Evolutionary conservation across 2,329 filamentous ascomycete species (phyloP).

Genomic region (Blastomyces silverae): DNA sequence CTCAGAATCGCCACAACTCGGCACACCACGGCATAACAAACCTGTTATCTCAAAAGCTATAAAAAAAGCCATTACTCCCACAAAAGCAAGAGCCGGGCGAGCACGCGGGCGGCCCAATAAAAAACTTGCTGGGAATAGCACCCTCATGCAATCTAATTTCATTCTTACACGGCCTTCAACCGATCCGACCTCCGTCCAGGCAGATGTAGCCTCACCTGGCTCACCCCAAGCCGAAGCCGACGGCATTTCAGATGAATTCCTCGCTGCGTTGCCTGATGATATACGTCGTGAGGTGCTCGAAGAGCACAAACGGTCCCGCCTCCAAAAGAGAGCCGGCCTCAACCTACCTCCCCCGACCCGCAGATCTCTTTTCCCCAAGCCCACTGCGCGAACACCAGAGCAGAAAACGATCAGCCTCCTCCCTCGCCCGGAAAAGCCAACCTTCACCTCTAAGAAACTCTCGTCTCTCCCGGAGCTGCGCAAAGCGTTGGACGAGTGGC

Average conservation of each 20-base stretch:
- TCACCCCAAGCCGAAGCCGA: slow-evolving; percentile 28
- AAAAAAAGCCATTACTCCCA: slow-evolving; percentile 53
- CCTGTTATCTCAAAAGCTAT: slow-evolving; percentile 22
- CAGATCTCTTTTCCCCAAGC: slow-evolving; percentile 13
- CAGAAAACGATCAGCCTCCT: slow-evolving; percentile 43
- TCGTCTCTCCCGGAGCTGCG: slow-evolving; percentile 58
- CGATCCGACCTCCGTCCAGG: slow-evolving; percentile 19
- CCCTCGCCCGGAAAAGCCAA: slow-evolving; percentile 49
- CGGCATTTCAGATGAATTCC: slow-evolving; percentile 61
- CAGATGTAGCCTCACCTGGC: slow-evolving; percentile 21
- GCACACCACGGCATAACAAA: slow-evolving; percentile 41
- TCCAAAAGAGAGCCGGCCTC: slow-evolving; percentile 52
- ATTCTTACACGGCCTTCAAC: slow-evolving; percentile 37
- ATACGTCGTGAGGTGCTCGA: slow-evolving; percentile 69
- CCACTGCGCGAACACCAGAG: slow-evolving; percentile 19
- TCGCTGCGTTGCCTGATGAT: slow-evolving; percentile 75
- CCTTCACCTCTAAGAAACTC: slow-evolving; percentile 56
- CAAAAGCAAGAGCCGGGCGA: slow-evolving; percentile 53
- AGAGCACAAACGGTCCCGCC: slow-evolving; percentile 59
- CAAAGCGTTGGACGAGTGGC: slow-evolving; percentile 69
- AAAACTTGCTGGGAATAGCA: slow-evolving; percentile 51
- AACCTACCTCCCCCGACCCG: slow-evolving; percentile 29
- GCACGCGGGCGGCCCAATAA: slow-evolving; percentile 45
- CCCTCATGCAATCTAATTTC: slow-evolving; percentile 68
- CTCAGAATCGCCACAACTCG: slow-evolving; percentile 37